phyloP scores from a whole-genome alignment of 805 yeast genomes.

The Yamadazyma sp. region DNA sequence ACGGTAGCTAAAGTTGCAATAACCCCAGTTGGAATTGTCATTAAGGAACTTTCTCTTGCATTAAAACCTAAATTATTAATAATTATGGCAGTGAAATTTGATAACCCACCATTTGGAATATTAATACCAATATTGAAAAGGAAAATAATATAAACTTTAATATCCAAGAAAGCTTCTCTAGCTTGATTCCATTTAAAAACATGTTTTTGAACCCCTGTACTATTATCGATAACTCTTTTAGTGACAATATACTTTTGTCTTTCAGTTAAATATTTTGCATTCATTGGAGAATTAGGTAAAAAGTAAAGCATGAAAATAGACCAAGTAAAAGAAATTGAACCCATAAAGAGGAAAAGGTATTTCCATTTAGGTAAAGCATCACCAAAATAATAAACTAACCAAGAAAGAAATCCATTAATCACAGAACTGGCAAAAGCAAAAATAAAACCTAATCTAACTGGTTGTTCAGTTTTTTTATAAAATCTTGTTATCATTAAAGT shows the following conservation, averaged over 20 bases:
- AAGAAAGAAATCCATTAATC: conserved; percentile 22
- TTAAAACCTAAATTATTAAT: conserved; percentile 24
- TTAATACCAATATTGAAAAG: conserved; percentile 23
- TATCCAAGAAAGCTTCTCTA: conserved; percentile 18
- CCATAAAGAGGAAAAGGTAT: conserved; percentile 22
- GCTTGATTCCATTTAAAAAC: conserved; percentile 20
- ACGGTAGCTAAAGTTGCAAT: conserved; percentile 28
- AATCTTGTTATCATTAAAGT: conserved; percentile 15
- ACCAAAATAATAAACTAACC: conserved; percentile 17
- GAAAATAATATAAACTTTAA: conserved; percentile 18
- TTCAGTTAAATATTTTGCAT: conserved; percentile 16
- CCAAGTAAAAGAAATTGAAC: conserved; percentile 19
- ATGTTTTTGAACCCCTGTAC: conserved; percentile 16
- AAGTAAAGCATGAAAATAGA: conserved; percentile 18
- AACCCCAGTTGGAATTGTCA: conserved; percentile 27
- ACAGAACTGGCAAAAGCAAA: conserved; percentile 20
- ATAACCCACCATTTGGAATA: conserved; percentile 30
- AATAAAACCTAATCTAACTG: conserved; percentile 15
- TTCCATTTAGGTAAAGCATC: conserved; percentile 18
- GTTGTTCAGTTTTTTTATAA: conserved; percentile 17
- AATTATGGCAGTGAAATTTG: conserved; percentile 28
- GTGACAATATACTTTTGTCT: conserved; percentile 14
- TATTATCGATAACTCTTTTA: conserved; percentile 14
- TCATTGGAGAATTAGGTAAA: conserved; percentile 20
- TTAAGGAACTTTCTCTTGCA: conserved; percentile 18